These are phyloP conservation scores for Lipomyces starkeyi DNA, from an alignment of 805 yeast genomes.

Conservation along the genomic window DNA sequence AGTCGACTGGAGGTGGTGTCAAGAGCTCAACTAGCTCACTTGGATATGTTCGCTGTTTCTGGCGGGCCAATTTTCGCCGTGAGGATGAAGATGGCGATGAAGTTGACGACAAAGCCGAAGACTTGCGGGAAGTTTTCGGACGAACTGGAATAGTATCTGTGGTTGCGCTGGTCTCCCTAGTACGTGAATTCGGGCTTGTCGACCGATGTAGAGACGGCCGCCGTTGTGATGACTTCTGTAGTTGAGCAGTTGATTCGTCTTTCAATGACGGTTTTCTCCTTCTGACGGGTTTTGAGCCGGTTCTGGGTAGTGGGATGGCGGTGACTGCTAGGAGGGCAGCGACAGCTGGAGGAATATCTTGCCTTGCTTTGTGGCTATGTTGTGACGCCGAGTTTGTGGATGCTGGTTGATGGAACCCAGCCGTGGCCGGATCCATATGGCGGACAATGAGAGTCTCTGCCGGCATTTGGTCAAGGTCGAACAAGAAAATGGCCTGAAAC, in stretches of 20 bases:
- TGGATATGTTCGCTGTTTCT: slow-evolving; percentile 14
- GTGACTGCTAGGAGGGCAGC: slow-evolving; percentile 39
- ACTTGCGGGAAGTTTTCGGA: not conserved
- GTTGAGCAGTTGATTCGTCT: not conserved
- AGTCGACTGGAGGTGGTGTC: slow-evolving; percentile 34
- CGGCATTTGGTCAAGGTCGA: slow-evolving; percentile 8
- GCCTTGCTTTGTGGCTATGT: slow-evolving; percentile 5
- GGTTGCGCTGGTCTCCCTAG: not conserved
- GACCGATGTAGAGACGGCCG: not conserved
- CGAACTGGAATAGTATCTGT: not conserved
- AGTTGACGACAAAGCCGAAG: slow-evolving; percentile 1
- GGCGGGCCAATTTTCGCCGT: not conserved
- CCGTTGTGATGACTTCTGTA: not conserved
- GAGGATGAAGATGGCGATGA: slow-evolving; percentile 15
- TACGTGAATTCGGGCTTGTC: not conserved
- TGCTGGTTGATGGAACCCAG: not conserved
- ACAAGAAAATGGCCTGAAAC: not conserved
- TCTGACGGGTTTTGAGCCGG: not conserved
- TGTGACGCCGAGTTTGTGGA: not conserved
- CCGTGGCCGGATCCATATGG: slow-evolving; percentile 10
- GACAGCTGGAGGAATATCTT: slow-evolving; percentile 35
- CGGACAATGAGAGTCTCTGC: slow-evolving; percentile 29
- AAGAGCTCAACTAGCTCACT: slow-evolving; percentile 31
- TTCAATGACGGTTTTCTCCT: not conserved
- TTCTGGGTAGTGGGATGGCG: slow-evolving; percentile 33